phyloP scores from a whole-genome alignment of 1,284 basidiomycete species.

The Cutaneotrichosporon sp. region DNA sequence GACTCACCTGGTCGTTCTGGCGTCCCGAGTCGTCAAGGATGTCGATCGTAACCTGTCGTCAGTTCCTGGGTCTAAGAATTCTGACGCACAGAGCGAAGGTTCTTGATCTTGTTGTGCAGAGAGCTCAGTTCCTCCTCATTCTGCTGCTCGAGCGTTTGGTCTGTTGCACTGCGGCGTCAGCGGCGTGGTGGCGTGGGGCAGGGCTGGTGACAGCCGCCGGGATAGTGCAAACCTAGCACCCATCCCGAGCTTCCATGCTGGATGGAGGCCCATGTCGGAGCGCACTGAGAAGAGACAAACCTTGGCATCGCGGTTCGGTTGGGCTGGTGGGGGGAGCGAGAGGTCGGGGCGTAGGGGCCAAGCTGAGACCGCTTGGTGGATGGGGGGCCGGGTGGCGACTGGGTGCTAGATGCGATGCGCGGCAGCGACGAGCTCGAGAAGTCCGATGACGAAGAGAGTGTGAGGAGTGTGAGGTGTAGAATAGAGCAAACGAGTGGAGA shows the following conservation, averaged over 20 bases:
- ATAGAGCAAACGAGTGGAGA: not conserved
- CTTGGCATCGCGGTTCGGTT: not conserved
- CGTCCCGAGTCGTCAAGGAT: slow-evolving; percentile 45
- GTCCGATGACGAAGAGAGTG: not conserved
- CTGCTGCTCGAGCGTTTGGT: slow-evolving; percentile 49
- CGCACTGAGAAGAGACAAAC: not conserved
- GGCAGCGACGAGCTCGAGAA: not conserved
- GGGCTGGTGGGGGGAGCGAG: not conserved
- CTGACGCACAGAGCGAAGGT: slow-evolving; percentile 39
- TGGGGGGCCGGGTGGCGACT: too few relatives aligned
- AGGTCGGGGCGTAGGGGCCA: not conserved
- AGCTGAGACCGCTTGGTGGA: too few relatives aligned
- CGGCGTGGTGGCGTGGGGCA: too few relatives aligned
- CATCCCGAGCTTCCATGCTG: too few relatives aligned
- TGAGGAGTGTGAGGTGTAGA: not conserved
- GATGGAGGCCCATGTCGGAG: too few relatives aligned
- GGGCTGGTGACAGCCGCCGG: too few relatives aligned
- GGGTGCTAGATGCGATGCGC: too few relatives aligned
- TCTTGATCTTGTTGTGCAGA: slow-evolving; percentile 48
- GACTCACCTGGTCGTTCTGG: slow-evolving; percentile 44
- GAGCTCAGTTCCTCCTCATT: slow-evolving; percentile 47
- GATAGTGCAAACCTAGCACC: too few relatives aligned
- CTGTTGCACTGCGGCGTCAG: slow-evolving; percentile 31
- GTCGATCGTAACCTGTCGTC: slow-evolving; percentile 45
- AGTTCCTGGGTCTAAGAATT: not conserved